Percentiles rank a stretch among this genome's conserved stretches.
Conservation (phyloP, 2,329 filamentous ascomycete genomes). For the Cercospora janseana region DNA sequence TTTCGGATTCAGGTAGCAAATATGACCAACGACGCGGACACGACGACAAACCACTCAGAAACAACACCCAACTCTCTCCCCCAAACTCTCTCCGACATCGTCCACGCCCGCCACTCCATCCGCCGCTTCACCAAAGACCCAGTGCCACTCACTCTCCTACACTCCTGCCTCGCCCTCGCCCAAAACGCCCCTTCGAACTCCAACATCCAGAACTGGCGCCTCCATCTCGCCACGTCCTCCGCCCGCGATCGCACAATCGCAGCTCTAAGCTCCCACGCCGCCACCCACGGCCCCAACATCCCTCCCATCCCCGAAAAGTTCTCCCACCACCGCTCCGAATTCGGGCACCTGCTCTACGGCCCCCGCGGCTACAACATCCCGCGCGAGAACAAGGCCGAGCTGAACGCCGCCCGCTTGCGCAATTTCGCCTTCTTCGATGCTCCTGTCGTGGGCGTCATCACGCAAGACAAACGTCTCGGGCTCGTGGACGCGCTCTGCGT, state of each 20-base stretch:
- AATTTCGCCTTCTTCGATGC: conserved; percentile 32
- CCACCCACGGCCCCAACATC: conserved; percentile 17
- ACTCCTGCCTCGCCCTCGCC: conserved; percentile 18
- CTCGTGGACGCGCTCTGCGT: conserved; percentile 28
- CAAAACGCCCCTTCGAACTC: conserved; percentile 26
- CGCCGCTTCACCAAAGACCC: conserved; percentile 19
- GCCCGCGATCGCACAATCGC: conserved; percentile 24
- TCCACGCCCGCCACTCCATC: conserved; percentile 19
- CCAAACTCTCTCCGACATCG: conserved; percentile 4
- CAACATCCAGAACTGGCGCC: conserved; percentile 27
- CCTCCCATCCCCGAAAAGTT: conserved; percentile 24
- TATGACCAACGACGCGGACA: not conserved
- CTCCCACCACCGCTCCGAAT: conserved; percentile 26
- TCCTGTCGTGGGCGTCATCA: conserved; percentile 23
- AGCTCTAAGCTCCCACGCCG: conserved; percentile 16
- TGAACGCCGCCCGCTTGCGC: conserved; percentile 18
- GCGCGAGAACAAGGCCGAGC: conserved; percentile 14
- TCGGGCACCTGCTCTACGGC: conserved; percentile 29
- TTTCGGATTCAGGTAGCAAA: no score
- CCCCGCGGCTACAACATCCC: conserved; percentile 26
- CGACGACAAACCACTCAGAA: not conserved
- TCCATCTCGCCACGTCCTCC: conserved; percentile 20
- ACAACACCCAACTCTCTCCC: not conserved
- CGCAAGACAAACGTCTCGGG: conserved; percentile 24
- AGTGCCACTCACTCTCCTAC: conserved; percentile 14